phyloP scores from a whole-genome alignment of 768 basidiomycete species.

The Postia placenta region DNA sequence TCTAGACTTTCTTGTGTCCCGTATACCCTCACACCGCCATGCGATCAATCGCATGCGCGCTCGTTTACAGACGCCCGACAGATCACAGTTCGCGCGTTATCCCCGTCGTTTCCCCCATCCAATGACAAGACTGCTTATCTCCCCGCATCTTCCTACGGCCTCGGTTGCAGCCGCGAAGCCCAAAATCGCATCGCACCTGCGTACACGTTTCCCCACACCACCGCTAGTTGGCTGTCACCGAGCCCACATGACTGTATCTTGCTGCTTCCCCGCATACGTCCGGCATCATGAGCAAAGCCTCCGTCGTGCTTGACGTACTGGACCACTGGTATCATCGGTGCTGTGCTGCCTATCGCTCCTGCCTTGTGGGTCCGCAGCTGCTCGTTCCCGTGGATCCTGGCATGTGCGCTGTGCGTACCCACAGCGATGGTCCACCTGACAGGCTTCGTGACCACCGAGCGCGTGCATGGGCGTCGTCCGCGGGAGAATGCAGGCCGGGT shows the following conservation, averaged over 20 bases:
- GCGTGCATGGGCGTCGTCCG: neutral
- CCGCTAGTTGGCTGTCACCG: neutral
- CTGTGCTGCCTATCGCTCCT: neutral
- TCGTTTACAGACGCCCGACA: neutral
- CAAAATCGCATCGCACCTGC: neutral
- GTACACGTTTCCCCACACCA: neutral
- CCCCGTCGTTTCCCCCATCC: too few relatives aligned
- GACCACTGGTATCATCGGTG: neutral
- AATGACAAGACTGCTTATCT: too few relatives aligned
- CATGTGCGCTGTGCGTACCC: neutral
- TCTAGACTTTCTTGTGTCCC: conserved; percentile 1
- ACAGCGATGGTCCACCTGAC: neutral
- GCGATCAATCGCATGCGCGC: neutral
- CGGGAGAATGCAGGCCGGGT: too few relatives aligned
- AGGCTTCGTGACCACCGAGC: neutral
- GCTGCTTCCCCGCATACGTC: too few relatives aligned
- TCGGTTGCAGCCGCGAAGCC: conserved; percentile 4
- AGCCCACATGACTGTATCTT: too few relatives aligned
- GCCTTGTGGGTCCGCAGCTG: neutral
- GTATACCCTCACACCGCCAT: neutral
- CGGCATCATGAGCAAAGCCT: neutral
- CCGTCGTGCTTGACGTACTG: neutral
- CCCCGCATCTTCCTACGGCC: conserved; percentile 3
- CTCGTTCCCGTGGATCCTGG: neutral
- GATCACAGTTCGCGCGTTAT: too few relatives aligned